A percentile compares a stretch with the other conserved stretches of the same genome.
These are phyloP conservation scores for Sporobolomyces roseus DNA, from an alignment of 768 basidiomycete genomes.

Conservation along the genomic window DNA sequence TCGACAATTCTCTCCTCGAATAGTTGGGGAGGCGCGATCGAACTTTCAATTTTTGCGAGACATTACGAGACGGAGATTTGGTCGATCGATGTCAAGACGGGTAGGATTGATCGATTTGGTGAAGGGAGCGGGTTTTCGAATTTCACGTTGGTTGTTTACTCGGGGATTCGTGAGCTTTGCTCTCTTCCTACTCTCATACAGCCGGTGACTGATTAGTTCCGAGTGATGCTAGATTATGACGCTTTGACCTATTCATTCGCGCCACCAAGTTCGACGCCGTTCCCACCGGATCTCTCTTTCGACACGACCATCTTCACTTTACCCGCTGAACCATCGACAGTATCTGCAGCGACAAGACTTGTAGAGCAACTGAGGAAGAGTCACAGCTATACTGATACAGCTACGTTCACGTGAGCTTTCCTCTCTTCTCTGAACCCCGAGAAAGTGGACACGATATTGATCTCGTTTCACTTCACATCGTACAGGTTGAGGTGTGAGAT, in stretches of 20 bases:
- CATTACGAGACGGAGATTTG: slow-evolving; percentile 77
- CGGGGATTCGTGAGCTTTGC: slow-evolving; percentile 65
- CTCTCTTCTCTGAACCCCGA: background rate
- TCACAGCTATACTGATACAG: slow-evolving; percentile 72
- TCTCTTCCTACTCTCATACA: slow-evolving; percentile 14
- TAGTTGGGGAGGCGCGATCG: slow-evolving; percentile 95
- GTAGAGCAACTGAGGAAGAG: slow-evolving; percentile 67
- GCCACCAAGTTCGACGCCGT: slow-evolving; percentile 51
- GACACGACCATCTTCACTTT: slow-evolving; percentile 61
- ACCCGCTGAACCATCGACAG: slow-evolving; percentile 57
- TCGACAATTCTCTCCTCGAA: slow-evolving; percentile 69
- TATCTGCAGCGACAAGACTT: slow-evolving; percentile 59
- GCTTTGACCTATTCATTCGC: slow-evolving; percentile 76
- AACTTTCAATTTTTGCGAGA: slow-evolving; percentile 71
- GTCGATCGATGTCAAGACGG: slow-evolving; percentile 26
- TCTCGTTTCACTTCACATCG: background rate
- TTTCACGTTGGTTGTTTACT: slow-evolving; percentile 76
- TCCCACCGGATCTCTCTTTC: slow-evolving; percentile 58
- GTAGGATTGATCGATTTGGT: slow-evolving; percentile 27
- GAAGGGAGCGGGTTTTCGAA: slow-evolving; percentile 23
- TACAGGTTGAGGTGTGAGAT: slow-evolving; percentile 53
- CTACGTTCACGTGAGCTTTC: slow-evolving; percentile 66
- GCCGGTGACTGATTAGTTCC: background rate
- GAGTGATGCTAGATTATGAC: slow-evolving; percentile 63
- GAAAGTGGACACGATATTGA: background rate